A percentile compares a stretch with the other conserved stretches of the same genome.
phyloP scores from a whole-genome alignment of 1,284 basidiomycete species.

The Porogramme epimiltina region DNA sequence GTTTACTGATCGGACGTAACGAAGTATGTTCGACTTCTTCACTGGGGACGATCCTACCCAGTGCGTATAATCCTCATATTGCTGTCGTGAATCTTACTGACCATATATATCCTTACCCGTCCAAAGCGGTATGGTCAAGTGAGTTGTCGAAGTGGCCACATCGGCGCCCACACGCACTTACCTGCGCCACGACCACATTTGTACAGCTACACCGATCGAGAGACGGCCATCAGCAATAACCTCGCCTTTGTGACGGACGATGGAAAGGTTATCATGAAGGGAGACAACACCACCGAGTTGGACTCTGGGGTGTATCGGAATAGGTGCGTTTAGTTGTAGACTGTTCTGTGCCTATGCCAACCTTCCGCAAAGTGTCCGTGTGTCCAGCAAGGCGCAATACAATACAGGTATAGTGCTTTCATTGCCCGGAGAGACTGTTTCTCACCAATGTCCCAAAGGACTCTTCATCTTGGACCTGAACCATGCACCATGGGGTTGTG shows the following conservation, averaged over 20 bases:
- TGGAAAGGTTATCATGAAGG: conserved; percentile 70
- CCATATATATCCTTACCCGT: conserved; percentile 11
- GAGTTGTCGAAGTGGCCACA: conserved; percentile 28
- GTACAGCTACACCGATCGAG: conserved; percentile 52
- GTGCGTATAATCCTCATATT: conserved; percentile 37
- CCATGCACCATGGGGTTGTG: conserved; percentile 72
- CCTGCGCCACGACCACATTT: neutral
- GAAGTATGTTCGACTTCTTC: conserved; percentile 61
- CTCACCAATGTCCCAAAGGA: conserved; percentile 9
- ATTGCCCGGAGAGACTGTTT: neutral
- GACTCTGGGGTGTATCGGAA: conserved; percentile 51
- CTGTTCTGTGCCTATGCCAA: neutral
- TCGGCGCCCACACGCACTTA: too few relatives aligned
- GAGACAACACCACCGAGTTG: conserved; percentile 63
- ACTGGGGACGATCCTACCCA: conserved; percentile 64
- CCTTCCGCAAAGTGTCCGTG: conserved; percentile 49
- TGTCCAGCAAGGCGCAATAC: conserved; percentile 56
- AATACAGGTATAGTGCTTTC: conserved; percentile 46
- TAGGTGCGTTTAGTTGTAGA: conserved; percentile 44
- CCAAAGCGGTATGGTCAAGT: conserved; percentile 63
- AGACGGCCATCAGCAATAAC: conserved; percentile 46
- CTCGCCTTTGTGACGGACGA: conserved; percentile 57
- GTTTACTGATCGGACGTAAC: conserved; percentile 2
- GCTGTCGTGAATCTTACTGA: conserved; percentile 7
- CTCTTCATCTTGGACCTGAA: conserved; percentile 72